These are phyloP conservation scores for Colletotrichum tanaceti DNA, from an alignment of 2,329 filamentous ascomycete species.

Conservation along the genomic window DNA sequence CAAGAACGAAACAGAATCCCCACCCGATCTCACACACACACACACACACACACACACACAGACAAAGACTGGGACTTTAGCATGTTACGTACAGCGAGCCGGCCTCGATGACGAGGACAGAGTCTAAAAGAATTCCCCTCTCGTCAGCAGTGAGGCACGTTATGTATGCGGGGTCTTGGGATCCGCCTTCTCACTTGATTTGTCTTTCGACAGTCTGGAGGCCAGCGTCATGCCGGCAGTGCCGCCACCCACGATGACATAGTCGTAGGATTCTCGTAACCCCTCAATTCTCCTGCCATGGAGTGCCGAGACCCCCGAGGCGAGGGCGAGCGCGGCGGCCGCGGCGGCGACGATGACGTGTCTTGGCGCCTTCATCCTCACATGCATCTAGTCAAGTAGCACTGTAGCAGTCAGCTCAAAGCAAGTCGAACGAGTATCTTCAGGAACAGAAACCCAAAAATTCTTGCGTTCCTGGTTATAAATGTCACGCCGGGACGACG, in stretches of 20 bases:
- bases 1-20: no score
- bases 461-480: accelerated
- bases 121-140: conserved; percentile 23
- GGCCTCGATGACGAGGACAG: conserved; percentile 41
- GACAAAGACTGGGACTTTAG: no score
- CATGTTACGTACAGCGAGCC: conserved; percentile 36
- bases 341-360: neutral
- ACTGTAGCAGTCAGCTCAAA: no score
- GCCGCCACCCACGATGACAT: conserved; percentile 49
- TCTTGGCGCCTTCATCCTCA: neutral
- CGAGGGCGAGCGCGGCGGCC: no score
- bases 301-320: neutral
- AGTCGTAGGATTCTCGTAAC: no score
- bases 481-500: no score
- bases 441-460: neutral
- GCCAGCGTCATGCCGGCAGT: conserved; percentile 50
- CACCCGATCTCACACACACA: no score
- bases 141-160: neutral
- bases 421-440: accelerated
- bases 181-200: neutral
- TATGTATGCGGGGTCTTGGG: neutral
- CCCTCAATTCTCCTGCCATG: no score
- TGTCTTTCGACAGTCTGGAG: conserved; percentile 43
- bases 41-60: no score
- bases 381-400: neutral